phyloP scores from a whole-genome alignment of 257 asterid genomes.

The Forsythia suspensa region DNA sequence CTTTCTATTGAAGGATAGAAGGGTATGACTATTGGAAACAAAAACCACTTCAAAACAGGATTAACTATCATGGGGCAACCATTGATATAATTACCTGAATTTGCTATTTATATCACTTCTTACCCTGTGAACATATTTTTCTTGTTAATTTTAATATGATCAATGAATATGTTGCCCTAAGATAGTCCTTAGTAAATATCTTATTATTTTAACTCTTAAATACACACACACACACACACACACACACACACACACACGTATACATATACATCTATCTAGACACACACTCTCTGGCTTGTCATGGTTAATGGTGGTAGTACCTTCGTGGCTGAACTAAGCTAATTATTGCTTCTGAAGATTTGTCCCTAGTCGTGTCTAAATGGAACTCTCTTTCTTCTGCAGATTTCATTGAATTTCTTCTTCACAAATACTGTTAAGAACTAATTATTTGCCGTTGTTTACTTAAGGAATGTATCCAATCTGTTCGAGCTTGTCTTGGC shows the following conservation, averaged over 20 bases:
- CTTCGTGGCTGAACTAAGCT: neutral
- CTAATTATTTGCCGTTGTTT: neutral
- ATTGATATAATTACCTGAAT: slow-evolving; percentile 4
- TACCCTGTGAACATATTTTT: slow-evolving; percentile 8
- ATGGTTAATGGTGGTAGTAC: neutral
- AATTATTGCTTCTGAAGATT: neutral
- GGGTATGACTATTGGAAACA: slow-evolving; percentile 7
- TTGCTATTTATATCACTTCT: slow-evolving; percentile 17
- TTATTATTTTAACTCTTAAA: neutral
- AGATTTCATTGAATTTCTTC: neutral
- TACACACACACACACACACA: neutral
- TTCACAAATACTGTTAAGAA: neutral
- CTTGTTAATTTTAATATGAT: neutral
- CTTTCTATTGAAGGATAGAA: slow-evolving; percentile 16
- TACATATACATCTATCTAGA: too few species aligned
- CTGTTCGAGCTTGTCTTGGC: neutral
- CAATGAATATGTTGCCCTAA: neutral
- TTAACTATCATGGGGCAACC: slow-evolving; percentile 12
- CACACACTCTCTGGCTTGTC: neutral
- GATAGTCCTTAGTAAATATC: neutral
- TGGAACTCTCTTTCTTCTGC: neutral
- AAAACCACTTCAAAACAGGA: slow-evolving; percentile 4
- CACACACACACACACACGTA: too few species aligned
- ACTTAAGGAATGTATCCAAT: neutral
- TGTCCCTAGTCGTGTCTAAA: neutral